Evolutionary conservation across 371 early-diverging fungal species (phyloP), one percentile per base, ranked within the genome.

Genomic region (Basidiobolus heterosporus): DNA sequence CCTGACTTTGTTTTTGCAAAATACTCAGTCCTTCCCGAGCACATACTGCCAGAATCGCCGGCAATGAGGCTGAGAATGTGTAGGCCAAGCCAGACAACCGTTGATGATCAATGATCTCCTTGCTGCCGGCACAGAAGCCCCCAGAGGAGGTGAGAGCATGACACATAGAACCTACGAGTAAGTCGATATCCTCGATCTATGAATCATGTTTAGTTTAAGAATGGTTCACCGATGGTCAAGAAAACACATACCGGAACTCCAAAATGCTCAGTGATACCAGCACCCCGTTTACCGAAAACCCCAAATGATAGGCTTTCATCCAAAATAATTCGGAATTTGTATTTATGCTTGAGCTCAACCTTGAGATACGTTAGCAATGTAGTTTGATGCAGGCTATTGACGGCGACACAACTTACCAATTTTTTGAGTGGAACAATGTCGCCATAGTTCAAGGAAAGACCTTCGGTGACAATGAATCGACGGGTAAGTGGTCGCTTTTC

Each of bases 1-100:
- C 51, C 41, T 19, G 48, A 64, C 3, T 62, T 53, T 7, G 51
- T 48, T 49, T 62, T 56, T 46, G 81, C 51, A 3, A 55, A 54
- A 7, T 56, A 40, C 21, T 60, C 52, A 41, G 59, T 49, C 0
- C 48, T 17, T 23, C 48, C 44, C 13, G 52, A 46, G 13, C 50
- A 44, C 3, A 49, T 37, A 35, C 42, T 11, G 98, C 78, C 9
- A 99, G 66, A 69, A 93, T 86, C 16, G 93, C 93, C 7, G 99
- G 99, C 36, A 99, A 75, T 11, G 98, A 88, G 4, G 99, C 99
- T 21, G 98, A 98, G 67, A 91, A 99, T 50, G 88, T 88, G 64
- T 98, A 99, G 0, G 92, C 85, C 15, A 71, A 67, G 7, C 95
- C 92, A 7, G 89, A 86, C 5, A 99, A 74, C 41, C 97, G 78